These are phyloP conservation scores for Ceratocystis albifundus DNA, from an alignment of 2,329 filamentous ascomycete genomes.

Conservation along the genomic window DNA sequence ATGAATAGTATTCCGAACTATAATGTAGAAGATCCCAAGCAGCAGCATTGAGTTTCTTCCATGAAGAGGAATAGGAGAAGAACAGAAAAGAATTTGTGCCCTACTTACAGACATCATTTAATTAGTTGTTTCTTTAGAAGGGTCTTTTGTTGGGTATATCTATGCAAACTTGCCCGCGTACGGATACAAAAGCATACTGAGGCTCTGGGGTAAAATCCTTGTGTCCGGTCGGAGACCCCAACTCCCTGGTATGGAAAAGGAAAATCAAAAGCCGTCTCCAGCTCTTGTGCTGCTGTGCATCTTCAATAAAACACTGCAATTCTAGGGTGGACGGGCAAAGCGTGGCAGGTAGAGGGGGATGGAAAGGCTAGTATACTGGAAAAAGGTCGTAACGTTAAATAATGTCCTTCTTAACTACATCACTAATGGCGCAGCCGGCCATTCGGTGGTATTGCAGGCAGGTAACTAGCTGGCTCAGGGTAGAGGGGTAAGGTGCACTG, in stretches of 20 bases:
- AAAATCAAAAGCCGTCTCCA: not conserved
- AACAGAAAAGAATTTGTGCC: not conserved
- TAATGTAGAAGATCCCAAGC: not conserved
- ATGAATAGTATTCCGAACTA: not conserved
- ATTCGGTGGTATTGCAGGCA: slow-evolving; percentile 1
- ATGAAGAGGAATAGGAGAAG: slow-evolving; percentile 1
- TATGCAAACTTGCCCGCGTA: not conserved
- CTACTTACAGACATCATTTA: too few species aligned
- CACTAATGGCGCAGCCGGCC: slow-evolving; percentile 7
- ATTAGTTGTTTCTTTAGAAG: not conserved
- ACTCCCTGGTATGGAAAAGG: not conserved
- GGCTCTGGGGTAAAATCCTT: not conserved
- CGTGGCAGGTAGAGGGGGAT: not conserved
- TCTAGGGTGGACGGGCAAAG: not conserved
- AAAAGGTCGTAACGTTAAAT: not conserved
- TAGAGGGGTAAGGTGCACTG: not conserved
- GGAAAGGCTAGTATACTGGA: not conserved
- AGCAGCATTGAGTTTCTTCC: not conserved
- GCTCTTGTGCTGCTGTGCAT: not conserved
- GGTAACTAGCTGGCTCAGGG: not conserved
- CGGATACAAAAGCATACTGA: not conserved
- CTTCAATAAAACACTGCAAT: not conserved
- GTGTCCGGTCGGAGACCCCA: slow-evolving; percentile 1
- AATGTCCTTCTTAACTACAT: not conserved
- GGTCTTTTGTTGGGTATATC: not conserved